phyloP scores from a whole-genome alignment of 768 basidiomycete species.

The Phylloporus scabripes region DNA sequence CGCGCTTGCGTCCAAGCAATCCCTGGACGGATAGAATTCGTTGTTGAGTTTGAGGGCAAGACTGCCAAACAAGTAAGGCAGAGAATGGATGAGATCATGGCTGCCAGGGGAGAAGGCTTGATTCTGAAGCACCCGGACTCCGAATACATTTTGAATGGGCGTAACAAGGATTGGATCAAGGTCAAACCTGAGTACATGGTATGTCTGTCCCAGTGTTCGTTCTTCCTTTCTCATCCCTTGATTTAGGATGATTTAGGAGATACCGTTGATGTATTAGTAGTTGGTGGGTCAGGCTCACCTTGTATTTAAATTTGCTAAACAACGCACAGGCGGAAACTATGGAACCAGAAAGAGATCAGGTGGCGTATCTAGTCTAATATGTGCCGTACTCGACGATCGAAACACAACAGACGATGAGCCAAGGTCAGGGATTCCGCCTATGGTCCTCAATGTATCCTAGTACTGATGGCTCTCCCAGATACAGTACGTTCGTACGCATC shows the following conservation, averaged over 20 bases:
- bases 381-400: conserved; percentile 81
- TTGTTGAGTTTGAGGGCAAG: conserved; percentile 64
- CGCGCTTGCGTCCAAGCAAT: conserved; percentile 61
- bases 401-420: conserved; percentile 48
- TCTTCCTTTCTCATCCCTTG: not conserved
- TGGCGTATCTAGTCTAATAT: conserved; percentile 83
- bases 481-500: conserved; percentile 82
- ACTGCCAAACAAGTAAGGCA: conserved; percentile 76
- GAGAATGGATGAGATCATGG: conserved; percentile 81
- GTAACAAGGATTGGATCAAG: conserved; percentile 94
- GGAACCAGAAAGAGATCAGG: conserved; percentile 84
- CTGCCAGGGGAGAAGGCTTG: conserved; percentile 83
- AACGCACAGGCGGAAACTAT: conserved; percentile 70
- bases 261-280: conserved; percentile 86
- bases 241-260: conserved; percentile 84
- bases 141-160: conserved; percentile 78
- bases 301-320: not conserved
- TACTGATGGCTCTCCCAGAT: conserved; percentile 41
- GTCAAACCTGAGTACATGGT: conserved; percentile 90
- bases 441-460: not conserved
- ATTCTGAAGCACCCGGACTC: conserved; percentile 84
- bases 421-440: conserved; percentile 40
- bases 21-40: conserved; percentile 77
- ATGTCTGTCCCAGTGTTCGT: conserved; percentile 5
- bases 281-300: conserved; percentile 47